Conservation (phyloP, 2,329 filamentous ascomycete species). For the Salinomyces thailandicus region DNA sequence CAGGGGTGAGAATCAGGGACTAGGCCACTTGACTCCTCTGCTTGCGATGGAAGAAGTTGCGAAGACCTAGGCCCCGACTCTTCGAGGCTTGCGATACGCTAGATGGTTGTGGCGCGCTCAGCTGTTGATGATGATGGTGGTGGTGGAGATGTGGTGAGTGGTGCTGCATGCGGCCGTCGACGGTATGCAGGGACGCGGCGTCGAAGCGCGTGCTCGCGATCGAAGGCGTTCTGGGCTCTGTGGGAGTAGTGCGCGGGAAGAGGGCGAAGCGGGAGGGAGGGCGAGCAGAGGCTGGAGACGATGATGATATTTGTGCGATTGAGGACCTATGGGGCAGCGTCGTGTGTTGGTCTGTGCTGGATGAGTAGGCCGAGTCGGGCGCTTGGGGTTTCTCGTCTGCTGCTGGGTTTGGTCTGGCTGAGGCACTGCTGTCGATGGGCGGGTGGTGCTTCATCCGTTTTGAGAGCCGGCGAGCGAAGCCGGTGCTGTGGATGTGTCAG, state of each 20-base stretch:
- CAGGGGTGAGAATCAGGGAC: no score
- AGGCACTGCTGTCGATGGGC: neutral
- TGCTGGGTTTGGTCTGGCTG: neutral
- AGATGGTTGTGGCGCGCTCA: no score
- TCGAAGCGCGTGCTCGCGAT: neutral
- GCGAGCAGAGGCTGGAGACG: neutral
- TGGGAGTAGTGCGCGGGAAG: neutral
- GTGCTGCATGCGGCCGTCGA: neutral
- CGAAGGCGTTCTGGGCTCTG: neutral
- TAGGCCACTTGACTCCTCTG: neutral
- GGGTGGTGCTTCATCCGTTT: conserved; percentile 17
- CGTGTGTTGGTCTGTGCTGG: conserved; percentile 1
- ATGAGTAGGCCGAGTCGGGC: conserved; percentile 2
- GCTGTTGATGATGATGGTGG: neutral
- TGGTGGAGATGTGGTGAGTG: neutral
- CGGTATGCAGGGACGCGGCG: neutral
- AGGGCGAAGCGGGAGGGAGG: neutral
- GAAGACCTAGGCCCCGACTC: conserved; percentile 2
- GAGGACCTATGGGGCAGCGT: neutral
- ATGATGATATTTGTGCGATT: neutral
- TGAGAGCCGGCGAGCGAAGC: conserved; percentile 21
- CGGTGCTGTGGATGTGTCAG: conserved; percentile 7
- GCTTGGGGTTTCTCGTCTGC: neutral
- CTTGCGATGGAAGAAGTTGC: conserved; percentile 4
- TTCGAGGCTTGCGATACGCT: neutral